These are phyloP conservation scores for Aspergillus latus DNA, from an alignment of 2,329 filamentous ascomycete species.

Conservation along the genomic window DNA sequence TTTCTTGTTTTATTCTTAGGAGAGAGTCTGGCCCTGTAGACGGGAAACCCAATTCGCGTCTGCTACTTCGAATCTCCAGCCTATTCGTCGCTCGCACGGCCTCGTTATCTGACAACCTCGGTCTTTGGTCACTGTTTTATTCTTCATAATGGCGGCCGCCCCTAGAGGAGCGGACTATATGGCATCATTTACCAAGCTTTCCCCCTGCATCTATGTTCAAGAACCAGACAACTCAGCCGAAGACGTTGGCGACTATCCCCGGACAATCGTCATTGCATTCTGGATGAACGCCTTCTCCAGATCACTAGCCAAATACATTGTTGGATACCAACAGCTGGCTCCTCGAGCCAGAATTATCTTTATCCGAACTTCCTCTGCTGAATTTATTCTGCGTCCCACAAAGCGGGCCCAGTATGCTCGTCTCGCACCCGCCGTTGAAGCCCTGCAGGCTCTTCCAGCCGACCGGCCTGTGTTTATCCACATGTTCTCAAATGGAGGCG, in stretches of 20 bases:
- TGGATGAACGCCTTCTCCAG: conserved; percentile 51
- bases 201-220: conserved; percentile 41
- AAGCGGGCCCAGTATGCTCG: conserved; percentile 27
- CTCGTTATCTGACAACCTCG: not conserved
- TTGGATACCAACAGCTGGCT: conserved; percentile 44
- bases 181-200: conserved; percentile 37
- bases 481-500: conserved; percentile 54
- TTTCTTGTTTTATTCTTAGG: not conserved
- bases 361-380: conserved; percentile 38
- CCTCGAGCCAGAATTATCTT: conserved; percentile 47
- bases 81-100: not conserved
- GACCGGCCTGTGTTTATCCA: conserved; percentile 43
- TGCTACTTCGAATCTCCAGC: not conserved
- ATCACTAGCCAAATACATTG: conserved; percentile 50
- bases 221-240: conserved; percentile 27
- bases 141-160: conserved; percentile 12
- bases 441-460: conserved; percentile 29
- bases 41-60: not conserved
- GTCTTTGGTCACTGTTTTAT: not conserved
- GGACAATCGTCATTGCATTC: conserved; percentile 47
- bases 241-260: conserved; percentile 15
- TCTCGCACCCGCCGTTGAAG: conserved; percentile 37
- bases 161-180: conserved; percentile 20
- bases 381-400: conserved; percentile 33
- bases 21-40: not conserved